phyloP scores from a whole-genome alignment of 257 asterid species.

The Oldenlandia corymbosa region DNA sequence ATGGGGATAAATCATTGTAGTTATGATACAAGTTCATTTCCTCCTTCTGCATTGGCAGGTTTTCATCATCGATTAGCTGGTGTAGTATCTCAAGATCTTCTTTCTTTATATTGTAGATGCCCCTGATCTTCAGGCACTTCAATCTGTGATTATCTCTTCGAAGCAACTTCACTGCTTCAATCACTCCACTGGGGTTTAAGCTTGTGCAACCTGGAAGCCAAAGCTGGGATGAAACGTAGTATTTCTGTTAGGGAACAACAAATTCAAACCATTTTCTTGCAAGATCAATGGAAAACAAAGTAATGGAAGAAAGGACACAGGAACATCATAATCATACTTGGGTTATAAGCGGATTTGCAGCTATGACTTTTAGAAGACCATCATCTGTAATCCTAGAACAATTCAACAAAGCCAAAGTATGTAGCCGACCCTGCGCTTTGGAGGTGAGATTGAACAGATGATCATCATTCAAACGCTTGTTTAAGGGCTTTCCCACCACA shows the following conservation, averaged over 20 bases:
- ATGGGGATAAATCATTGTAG: constrained; percentile 16
- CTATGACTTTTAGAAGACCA: constrained; percentile 38
- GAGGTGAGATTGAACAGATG: constrained; percentile 40
- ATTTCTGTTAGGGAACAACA: no score
- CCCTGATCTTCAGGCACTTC: constrained; percentile 41
- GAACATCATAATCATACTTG: constrained; percentile 42
- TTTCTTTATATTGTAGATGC: constrained; percentile 33
- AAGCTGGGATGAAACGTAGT: constrained; percentile 34
- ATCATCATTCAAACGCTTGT: constrained; percentile 35
- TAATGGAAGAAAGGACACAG: background rate
- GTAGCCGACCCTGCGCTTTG: constrained; percentile 46
- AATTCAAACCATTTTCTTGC: background rate
- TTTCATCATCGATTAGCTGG: constrained; percentile 23
- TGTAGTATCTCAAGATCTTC: constrained; percentile 41
- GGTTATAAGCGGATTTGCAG: constrained; percentile 46
- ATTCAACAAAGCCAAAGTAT: constrained; percentile 44
- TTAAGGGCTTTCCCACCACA: constrained; percentile 50
- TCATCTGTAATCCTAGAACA: constrained; percentile 57
- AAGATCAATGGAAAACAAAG: background rate
- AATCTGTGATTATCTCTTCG: constrained; percentile 28
- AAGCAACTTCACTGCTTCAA: constrained; percentile 42
- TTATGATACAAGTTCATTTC: constrained; percentile 29
- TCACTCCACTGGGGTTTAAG: constrained; percentile 56
- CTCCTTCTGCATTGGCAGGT: constrained; percentile 16
- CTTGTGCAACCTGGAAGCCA: constrained; percentile 64